These are phyloP conservation scores for Talaromyces atroroseus DNA, from an alignment of 2,329 filamentous ascomycete species.

Conservation along the genomic window DNA sequence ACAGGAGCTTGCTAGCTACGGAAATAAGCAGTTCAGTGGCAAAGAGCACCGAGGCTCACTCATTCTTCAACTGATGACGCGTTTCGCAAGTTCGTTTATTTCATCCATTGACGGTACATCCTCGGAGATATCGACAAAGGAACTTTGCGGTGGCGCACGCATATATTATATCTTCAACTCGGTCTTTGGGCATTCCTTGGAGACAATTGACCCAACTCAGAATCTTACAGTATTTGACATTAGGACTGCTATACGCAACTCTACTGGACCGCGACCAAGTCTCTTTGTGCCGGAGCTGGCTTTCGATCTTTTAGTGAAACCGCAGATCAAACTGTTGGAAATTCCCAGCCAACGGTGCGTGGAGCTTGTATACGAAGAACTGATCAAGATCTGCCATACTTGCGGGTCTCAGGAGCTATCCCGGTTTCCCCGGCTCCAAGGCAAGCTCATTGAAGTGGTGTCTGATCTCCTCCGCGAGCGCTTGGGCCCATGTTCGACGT, in stretches of 20 bases:
- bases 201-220: conserved; percentile 91
- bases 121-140: conserved; percentile 97
- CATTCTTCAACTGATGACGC: conserved; percentile 95
- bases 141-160: conserved; percentile 86
- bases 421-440: conserved; percentile 86
- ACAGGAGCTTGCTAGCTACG: conserved; percentile 95
- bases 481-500: conserved; percentile 78
- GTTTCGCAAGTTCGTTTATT: conserved; percentile 95
- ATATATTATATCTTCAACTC: conserved; percentile 99
- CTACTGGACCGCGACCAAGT: conserved; percentile 89
- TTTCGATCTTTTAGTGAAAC: conserved; percentile 95
- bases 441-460: conserved; percentile 95
- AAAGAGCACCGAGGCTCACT: conserved; percentile 94
- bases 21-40: conserved; percentile 94
- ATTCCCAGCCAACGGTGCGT: conserved; percentile 94
- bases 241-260: conserved; percentile 94
- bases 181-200: conserved; percentile 92
- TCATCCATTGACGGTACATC: conserved; percentile 98
- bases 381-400: conserved; percentile 99
- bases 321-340: conserved; percentile 95
- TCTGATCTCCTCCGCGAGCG: conserved; percentile 91
- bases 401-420: conserved; percentile 93
- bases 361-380: conserved; percentile 94
- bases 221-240: conserved; percentile 95
- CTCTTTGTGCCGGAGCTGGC: conserved; percentile 96